Evolutionary conservation across 2,329 filamentous ascomycete genomes (phyloP), one percentile per base, ranked within the genome.

Genomic region (Drechslerella stenobrocha): DNA sequence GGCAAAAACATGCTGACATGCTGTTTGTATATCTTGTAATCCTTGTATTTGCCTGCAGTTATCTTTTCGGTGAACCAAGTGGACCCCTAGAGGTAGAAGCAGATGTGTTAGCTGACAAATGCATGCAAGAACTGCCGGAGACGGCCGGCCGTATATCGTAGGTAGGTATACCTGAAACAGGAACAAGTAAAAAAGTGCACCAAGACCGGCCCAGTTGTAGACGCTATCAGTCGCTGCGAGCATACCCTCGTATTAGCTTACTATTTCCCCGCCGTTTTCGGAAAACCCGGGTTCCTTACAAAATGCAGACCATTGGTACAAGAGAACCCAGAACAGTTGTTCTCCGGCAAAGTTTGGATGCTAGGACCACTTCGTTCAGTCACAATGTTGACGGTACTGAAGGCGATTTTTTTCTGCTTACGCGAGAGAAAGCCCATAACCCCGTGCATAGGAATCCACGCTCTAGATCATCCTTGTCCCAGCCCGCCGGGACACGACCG

Each of bases 271-370:
- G 26, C 15, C 13, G n/a, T n/a, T n/a, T n/a, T n/a, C n/a, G n/a
- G n/a, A n/a, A n/a, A n/a, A n/a, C n/a, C n/a, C n/a, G n/a, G n/a
- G n/a, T 26, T 37, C 28, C 57, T 53, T 34, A 70, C 64, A 53
- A 75, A 84, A 87, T 76, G 88, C 92, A 71, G 83, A 84, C 93
- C 92, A 98, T 74, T 89, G 83, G 76, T 97, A 97, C 52, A 97
- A 77, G 6, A 85, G 79, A 55, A 95, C 81, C 93, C 93, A 98
- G 73, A 97, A 85, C 26, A 85, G 80, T 78, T 97, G 93, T 77
- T 98, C 93, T 3, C 89, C 89, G 3, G 88, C 84, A 74, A 97
- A 98, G 77, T 98, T 98, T 47, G 93, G 93, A 76, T 98, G 95
- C 45, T 93, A 83, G 2, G 3, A 2, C 11, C 15, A 35, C n/a